Base-by-base conservation (phyloP, 2,329 filamentous ascomycete genomes). In the Thermothelomyces thermophilus region DNA sequence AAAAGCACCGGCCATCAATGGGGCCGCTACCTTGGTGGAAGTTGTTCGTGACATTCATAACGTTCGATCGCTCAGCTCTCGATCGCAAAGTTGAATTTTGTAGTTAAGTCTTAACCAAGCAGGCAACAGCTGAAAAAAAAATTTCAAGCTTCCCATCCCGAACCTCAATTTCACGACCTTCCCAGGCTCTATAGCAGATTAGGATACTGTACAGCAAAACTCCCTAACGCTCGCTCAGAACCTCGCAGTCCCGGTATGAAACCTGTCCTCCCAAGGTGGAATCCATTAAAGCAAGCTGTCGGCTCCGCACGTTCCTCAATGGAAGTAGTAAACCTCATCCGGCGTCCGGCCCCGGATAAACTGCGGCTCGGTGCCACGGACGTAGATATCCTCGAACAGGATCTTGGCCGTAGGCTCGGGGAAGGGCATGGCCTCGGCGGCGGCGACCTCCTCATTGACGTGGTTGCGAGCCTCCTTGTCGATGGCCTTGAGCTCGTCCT, bases 321-420 rank as follows among this genome's bases (percentile, higher is more conserved):
- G 86, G 73, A 88, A 95, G 77, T 94, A 96, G 74, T 84, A 93
- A 73, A 90, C 91, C 86, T 97, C 93, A 66, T 97, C 90, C 48
- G 85, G 79, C 53, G 86, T 90, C 56, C 91, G 81, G 62, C 91
- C 91, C 62, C 90, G 83, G 73, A 95, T 80, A 76, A 86, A 95
- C 65, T 82, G 74, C 51, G 90, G 90, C 81, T 96, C 91, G 55
- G 80, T 85, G 60, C 91, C 91, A 58, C 78, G 77, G 63, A 90
- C 90, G 72, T 95, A 97, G 69, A 96, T 95, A 70, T 96, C 91
- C 83, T 98, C 91, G 70, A 80, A 98, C 62, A 98, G 78, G 61
- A 93, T 93, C 71, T 89, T 80, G 48, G 83, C 74, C 55, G 80
- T 94, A 50, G 85, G 68, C 42, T 95, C 89, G 26, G 93, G 93